Evolutionary conservation across 1,284 basidiomycete genomes (phyloP), one percentile per base, ranked within the genome.

Genomic region (Salmacisia buchloeana): DNA sequence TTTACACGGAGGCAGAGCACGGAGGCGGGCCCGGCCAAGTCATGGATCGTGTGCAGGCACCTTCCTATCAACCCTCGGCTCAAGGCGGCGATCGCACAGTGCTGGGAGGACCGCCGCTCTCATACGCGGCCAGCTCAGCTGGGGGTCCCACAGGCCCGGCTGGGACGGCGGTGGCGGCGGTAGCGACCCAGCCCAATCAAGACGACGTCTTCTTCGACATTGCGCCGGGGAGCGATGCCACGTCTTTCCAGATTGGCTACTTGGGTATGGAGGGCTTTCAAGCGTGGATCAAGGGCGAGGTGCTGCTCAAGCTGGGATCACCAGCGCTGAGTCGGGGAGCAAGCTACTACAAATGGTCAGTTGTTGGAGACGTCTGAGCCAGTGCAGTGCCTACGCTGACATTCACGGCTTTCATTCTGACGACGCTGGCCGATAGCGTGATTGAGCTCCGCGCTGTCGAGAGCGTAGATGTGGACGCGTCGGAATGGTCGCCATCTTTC

Each of bases 221-320:
- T 38, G 75, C 64, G 0, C 75, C 75, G 4, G 66, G 69, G 9
- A 63, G 63, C 46, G 76, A 78, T 38, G 69, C 72, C 7, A 68
- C 75, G 1, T 77, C 76, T 12, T 79, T 79, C 57, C 77, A 79
- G 63, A 69, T 68, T 10, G 77, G 77, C 33, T 78, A 77, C 57
- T 67, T 78, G 3, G 77, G 77, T 3, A 56, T 78, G 15, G 63
- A 69, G 4, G 75, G 70, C 21, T 70, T 72, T 34, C 49, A 69
- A 25, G 68, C 75, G 1, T 74, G 71, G 70, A 58, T 78, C 62
- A 70, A 73, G 54, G 77, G 77, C 35, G 77, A 79, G 38, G 76
- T 79, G 1, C 66, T 78, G 2, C 66, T 75, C 63, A 79, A 79
- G 58, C 66, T 76, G 23, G 73, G 34, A 36, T 21, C 10, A 7